phyloP scores from a whole-genome alignment of 2,329 filamentous ascomycete species.

The Decorospora gaudefroyi region DNA sequence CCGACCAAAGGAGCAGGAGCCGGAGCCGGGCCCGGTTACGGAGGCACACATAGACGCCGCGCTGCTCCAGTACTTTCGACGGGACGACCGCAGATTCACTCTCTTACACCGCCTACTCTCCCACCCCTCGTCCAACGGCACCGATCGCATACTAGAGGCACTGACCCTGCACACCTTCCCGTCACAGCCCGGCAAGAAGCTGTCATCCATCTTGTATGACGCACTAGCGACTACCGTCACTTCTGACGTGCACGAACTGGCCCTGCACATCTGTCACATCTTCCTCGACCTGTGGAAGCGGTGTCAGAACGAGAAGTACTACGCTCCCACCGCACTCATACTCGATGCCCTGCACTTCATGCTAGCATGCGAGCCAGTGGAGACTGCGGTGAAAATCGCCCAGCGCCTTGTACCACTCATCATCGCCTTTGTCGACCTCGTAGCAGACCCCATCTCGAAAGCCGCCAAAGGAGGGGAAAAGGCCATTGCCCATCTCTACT shows the following conservation, averaged over 20 bases:
- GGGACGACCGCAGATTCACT: slow-evolving; percentile 46
- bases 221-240: slow-evolving; percentile 61
- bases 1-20: slow-evolving; percentile 48
- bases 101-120: slow-evolving; percentile 67
- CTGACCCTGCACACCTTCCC: slow-evolving; percentile 68
- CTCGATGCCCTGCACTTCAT: slow-evolving; percentile 67
- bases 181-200: slow-evolving; percentile 58
- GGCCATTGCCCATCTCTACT: slow-evolving; percentile 32
- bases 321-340: slow-evolving; percentile 67
- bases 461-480: slow-evolving; percentile 41
- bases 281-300: slow-evolving; percentile 70
- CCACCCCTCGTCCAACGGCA: slow-evolving; percentile 60
- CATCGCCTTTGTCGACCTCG: slow-evolving; percentile 56
- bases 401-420: slow-evolving; percentile 57
- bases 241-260: slow-evolving; percentile 59
- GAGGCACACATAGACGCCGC: slow-evolving; percentile 27
- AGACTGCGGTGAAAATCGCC: slow-evolving; percentile 64
- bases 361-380: slow-evolving; percentile 63
- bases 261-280: slow-evolving; percentile 66
- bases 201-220: slow-evolving; percentile 71
- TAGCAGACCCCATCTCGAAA: slow-evolving; percentile 56
- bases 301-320: slow-evolving; percentile 67
- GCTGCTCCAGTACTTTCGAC: slow-evolving; percentile 47
- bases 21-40: slow-evolving; percentile 3
- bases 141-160: slow-evolving; percentile 68